phyloP scores from a whole-genome alignment of 2,329 filamentous ascomycete genomes.

The Orbilia ellipsospora region DNA sequence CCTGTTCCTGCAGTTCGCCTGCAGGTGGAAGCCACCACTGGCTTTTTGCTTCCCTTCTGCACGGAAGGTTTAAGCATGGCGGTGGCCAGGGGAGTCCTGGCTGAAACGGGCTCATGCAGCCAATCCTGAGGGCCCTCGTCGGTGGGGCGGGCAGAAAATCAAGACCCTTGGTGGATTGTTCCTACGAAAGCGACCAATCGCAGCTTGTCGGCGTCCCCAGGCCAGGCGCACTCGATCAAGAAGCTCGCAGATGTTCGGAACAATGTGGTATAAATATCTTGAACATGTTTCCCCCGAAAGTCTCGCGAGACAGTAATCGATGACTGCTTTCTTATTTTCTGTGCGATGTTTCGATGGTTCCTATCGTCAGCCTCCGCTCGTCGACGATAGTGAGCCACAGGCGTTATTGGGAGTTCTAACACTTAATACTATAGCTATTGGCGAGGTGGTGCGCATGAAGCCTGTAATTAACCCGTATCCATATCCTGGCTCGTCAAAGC shows the following conservation, averaged over 20 bases:
- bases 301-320: slow-evolving; percentile 19
- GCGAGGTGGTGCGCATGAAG: slow-evolving; percentile 34
- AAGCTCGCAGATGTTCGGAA: slow-evolving; percentile 20
- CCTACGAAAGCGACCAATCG: slow-evolving; percentile 35
- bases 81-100: slow-evolving; percentile 40
- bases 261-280: slow-evolving; percentile 26
- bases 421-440: slow-evolving; percentile 10
- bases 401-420: neutral
- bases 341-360: slow-evolving; percentile 3
- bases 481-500: slow-evolving; percentile 8
- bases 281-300: slow-evolving; percentile 7
- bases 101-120: slow-evolving; percentile 55
- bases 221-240: slow-evolving; percentile 29
- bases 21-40: slow-evolving; percentile 46
- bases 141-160: slow-evolving; percentile 42
- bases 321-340: neutral
- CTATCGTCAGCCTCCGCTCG: slow-evolving; percentile 24
- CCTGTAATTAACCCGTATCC: slow-evolving; percentile 49
- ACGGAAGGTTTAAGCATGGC: slow-evolving; percentile 54
- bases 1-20: slow-evolving; percentile 56
- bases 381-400: slow-evolving; percentile 12
- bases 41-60: slow-evolving; percentile 39
- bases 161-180: slow-evolving; percentile 29
- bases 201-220: slow-evolving; percentile 40
- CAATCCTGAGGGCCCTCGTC: slow-evolving; percentile 47